Base-by-base conservation (phyloP, 306 rosid species). In the Vicia faba region DNA sequence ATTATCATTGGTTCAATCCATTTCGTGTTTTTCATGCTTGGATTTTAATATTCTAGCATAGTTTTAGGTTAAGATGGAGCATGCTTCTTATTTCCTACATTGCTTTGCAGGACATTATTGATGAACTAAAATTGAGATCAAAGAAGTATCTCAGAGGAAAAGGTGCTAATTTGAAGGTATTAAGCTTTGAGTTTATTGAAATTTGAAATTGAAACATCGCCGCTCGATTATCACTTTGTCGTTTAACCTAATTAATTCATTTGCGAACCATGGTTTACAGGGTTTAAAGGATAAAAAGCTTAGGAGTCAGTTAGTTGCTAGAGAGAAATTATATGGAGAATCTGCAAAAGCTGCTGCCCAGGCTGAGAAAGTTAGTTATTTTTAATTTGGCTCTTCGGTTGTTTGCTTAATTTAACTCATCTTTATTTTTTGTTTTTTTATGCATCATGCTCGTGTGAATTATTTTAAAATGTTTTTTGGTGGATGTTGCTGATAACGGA, bases 131-230 rank as follows among this genome's bases (percentile, higher is more conserved):
- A 33, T 33, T 31, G 69, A 89, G 49, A 64, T 63, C 73, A 12
- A 77, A 86, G 73, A 93, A 93, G 87, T 93, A 83, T 80, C 86
- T 82, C 12, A 87, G 99, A 77, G 99, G 99, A 35, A 86, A 75
- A 61, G 84, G 75, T 66, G 79, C 84, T 14, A 74, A 86, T 79
- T 75, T 92, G 68, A 86, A 83, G 93, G 98, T 87, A 87, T 25
- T 55, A 40, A 7, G 4, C 9, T 11, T 72, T 48, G 41, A 54
- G 57, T 6, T 58, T 72, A 48, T 41, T 26, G 23, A 28, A 20
- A 70, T 54, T 38, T 20, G 23, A 20, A 20, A 20, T 20, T 38
- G 18, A 18, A 33, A 59, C 5, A 15, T 29, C 6, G 11, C 35
- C n/a, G 7, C 9, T 7, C 2, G n/a, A 10, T 58, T 10, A 20